Percentiles rank a stretch among this genome's conserved stretches.
phyloP scores from a whole-genome alignment of 495 filamentous ascomycete species.

The Thermochaetoides thermophila region DNA sequence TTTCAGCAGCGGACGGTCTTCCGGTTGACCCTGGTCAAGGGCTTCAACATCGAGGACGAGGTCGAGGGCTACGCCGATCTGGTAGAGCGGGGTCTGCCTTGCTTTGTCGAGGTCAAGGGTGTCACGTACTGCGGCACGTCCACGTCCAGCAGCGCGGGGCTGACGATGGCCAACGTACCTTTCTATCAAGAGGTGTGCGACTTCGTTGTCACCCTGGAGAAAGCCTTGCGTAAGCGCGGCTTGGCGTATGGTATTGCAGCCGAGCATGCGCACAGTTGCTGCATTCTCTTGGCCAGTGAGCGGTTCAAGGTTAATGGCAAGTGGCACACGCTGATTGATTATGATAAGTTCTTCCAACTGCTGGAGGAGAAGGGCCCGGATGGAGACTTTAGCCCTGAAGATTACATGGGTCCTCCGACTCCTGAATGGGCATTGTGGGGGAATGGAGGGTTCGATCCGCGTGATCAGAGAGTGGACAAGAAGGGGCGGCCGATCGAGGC shows the following conservation, averaged over 20 bases:
- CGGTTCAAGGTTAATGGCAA: conserved; percentile 55
- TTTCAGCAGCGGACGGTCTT: conserved; percentile 84
- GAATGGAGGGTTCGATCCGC: conserved; percentile 81
- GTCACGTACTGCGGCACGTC: conserved; percentile 93
- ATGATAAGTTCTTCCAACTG: conserved; percentile 73
- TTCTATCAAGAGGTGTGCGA: conserved; percentile 78
- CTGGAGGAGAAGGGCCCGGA: conserved; percentile 51
- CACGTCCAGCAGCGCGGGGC: conserved; percentile 59
- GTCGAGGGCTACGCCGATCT: conserved; percentile 81
- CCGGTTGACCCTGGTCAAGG: conserved; percentile 84
- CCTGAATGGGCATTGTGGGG: conserved; percentile 95
- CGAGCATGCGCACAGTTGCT: conserved; percentile 90
- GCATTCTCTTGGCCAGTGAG: conserved; percentile 66
- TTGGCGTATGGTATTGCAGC: conserved; percentile 80
- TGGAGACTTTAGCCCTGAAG: conserved; percentile 66
- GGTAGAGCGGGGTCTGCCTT: conserved; percentile 67
- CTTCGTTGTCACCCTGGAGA: conserved; percentile 62
- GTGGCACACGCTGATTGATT: conserved; percentile 89
- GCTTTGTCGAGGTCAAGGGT: conserved; percentile 89
- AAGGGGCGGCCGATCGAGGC: conserved; percentile 46
- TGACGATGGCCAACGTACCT: conserved; percentile 91
- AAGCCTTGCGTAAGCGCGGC: conserved; percentile 48
- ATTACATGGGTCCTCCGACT: conserved; percentile 72
- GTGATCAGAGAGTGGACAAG: conserved; percentile 67
- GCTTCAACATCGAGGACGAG: conserved; percentile 92